These are phyloP conservation scores for Marasmius sp. DNA, from an alignment of 1,284 basidiomycete genomes.

Conservation along the genomic window DNA sequence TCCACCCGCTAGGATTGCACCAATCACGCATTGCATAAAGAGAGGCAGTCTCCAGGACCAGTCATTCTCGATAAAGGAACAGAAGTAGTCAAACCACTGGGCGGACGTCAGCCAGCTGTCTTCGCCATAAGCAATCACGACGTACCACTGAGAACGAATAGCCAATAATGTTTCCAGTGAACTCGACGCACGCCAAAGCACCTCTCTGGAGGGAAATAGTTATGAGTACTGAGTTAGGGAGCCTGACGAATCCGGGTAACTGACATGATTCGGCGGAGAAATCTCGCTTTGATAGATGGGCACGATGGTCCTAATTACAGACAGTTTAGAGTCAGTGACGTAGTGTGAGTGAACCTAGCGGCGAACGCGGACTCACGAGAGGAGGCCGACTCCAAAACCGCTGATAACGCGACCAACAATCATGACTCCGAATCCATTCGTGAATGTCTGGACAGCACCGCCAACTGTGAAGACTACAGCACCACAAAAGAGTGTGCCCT, in stretches of 20 bases:
- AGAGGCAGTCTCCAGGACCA: conserved; percentile 84
- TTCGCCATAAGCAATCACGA: conserved; percentile 16
- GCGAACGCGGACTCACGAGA: conserved; percentile 62
- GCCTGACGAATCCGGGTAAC: conserved; percentile 26
- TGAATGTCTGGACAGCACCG: conserved; percentile 88
- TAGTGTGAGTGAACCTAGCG: not conserved
- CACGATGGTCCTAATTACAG: conserved; percentile 88
- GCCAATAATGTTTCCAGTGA: conserved; percentile 91
- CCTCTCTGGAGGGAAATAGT: conserved; percentile 52
- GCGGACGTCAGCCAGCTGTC: not conserved
- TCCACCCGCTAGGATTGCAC: conserved; percentile 78
- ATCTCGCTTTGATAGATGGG: conserved; percentile 98
- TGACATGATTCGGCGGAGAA: conserved; percentile 88
- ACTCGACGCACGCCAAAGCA: conserved; percentile 94
- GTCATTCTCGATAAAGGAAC: conserved; percentile 84
- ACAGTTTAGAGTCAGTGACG: not conserved
- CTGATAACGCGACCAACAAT: conserved; percentile 85
- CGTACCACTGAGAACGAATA: conserved; percentile 93
- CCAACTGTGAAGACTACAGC: conserved; percentile 88
- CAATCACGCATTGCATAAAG: conserved; percentile 89
- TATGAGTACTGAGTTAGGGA: not conserved
- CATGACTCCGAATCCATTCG: conserved; percentile 84
- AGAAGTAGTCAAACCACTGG: conserved; percentile 95
- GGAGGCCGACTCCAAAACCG: conserved; percentile 91
- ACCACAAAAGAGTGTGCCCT: conserved; percentile 85